phyloP scores from a whole-genome alignment of 441 rosid genomes.

The Geranium incanum region DNA sequence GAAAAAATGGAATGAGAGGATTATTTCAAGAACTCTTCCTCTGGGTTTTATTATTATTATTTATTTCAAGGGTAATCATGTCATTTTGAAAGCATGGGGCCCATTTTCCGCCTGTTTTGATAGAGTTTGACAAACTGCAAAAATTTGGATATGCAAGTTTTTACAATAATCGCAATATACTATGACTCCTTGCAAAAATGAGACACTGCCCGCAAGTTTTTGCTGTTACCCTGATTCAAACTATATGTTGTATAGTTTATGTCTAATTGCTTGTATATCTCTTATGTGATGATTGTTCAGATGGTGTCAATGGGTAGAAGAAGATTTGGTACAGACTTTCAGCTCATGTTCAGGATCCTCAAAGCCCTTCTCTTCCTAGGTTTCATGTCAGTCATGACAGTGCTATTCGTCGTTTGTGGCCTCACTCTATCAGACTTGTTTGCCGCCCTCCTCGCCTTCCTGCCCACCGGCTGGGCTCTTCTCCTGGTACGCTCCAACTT shows the following conservation, averaged over 20 bases:
- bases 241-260: background rate
- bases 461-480: constrained; percentile 90
- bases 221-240: background rate
- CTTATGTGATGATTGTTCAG: constrained; percentile 30
- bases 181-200: too few relatives aligned
- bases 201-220: too few relatives aligned
- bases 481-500: constrained; percentile 41
- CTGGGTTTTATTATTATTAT: too few relatives aligned
- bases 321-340: constrained; percentile 70
- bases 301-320: constrained; percentile 85
- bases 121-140: too few relatives aligned
- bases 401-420: constrained; percentile 56
- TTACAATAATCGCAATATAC: too few relatives aligned
- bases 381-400: constrained; percentile 78
- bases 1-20: too few relatives aligned
- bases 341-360: constrained; percentile 86
- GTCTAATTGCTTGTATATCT: constrained; percentile 1
- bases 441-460: constrained; percentile 72
- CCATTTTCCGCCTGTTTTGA: too few relatives aligned
- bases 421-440: constrained; percentile 67
- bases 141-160: too few relatives aligned
- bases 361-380: constrained; percentile 93
- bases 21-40: too few relatives aligned
- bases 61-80: too few relatives aligned
- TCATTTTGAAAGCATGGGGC: too few relatives aligned